Evolutionary conservation across 2,329 filamentous ascomycete genomes (phyloP).

Genomic region (Pseudogymnoascus sp.): DNA sequence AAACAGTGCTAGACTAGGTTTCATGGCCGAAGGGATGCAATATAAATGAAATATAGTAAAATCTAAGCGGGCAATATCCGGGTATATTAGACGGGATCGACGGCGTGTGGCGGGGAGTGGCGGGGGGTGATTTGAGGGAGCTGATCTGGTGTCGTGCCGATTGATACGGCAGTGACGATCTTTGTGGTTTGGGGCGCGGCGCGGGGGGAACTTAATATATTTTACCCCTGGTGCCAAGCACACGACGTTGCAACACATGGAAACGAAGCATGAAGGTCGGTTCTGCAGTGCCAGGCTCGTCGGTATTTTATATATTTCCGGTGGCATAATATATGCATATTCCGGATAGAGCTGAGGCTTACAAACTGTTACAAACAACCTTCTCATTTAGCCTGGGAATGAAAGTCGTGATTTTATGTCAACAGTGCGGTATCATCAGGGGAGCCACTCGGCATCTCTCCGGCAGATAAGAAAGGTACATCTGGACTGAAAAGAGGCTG

Average conservation of each 20-base stretch:
- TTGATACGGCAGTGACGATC: not conserved
- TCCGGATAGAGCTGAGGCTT: not conserved
- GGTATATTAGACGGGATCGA: not conserved
- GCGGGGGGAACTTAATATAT: not conserved
- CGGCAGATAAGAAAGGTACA: not conserved
- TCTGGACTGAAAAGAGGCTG: not conserved
- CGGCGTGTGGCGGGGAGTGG: not conserved
- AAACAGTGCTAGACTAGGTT: not conserved
- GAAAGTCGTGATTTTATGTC: not conserved
- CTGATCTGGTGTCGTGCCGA: not conserved
- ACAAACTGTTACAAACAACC: not conserved
- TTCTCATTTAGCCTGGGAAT: not conserved
- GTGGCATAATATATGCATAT: not conserved
- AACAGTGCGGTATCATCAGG: not conserved
- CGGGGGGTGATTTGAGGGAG: not conserved
- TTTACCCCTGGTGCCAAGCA: conserved; percentile 2
- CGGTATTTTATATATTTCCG: conserved; percentile 4
- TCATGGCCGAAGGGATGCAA: not conserved
- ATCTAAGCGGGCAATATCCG: not conserved
- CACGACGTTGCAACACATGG: not conserved
- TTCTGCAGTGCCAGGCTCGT: not conserved
- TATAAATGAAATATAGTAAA: not conserved
- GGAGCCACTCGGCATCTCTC: not conserved
- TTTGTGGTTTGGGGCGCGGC: not conserved
- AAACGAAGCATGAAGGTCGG: not conserved